A percentile compares a stretch with the other conserved stretches of the same genome.
Conservation (phyloP, 805 yeast species). For the Lipomyces mesembrius region DNA sequence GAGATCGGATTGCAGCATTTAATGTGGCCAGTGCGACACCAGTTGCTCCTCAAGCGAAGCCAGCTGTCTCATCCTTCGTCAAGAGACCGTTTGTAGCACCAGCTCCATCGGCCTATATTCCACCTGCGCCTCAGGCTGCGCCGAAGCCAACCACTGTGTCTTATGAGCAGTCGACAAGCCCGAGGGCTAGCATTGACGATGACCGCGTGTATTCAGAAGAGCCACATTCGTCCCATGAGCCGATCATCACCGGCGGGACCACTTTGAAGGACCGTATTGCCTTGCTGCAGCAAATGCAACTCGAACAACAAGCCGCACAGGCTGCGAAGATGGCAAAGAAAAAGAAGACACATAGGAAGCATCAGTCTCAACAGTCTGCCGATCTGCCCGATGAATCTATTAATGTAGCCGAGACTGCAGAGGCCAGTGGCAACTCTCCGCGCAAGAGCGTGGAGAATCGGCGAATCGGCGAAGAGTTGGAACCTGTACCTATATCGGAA, state of each 20-base stretch:
- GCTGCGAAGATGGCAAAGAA: constrained; percentile 22
- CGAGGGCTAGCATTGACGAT: constrained; percentile 20
- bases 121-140: constrained; percentile 30
- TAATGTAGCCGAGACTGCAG: constrained; percentile 24
- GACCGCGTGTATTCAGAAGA: constrained; percentile 10
- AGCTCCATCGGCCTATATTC: constrained; percentile 51
- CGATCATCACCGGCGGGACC: constrained; percentile 46
- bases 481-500: background rate
- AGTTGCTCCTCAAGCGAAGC: constrained; percentile 46
- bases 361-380: constrained; percentile 7
- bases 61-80: constrained; percentile 55
- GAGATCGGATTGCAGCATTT: constrained; percentile 57
- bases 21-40: constrained; percentile 51
- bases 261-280: constrained; percentile 88
- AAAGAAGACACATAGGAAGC: constrained; percentile 23
- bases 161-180: background rate
- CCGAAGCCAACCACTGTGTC: constrained; percentile 9
- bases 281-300: constrained; percentile 77
- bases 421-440: background rate
- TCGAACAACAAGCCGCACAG: constrained; percentile 64
- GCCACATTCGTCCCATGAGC: constrained; percentile 29
- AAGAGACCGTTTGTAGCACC: constrained; percentile 63
- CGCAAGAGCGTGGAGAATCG: constrained; percentile 6
- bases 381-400: constrained; percentile 22
- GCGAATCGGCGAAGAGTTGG: background rate